These are phyloP conservation scores for Tephrocybe sp. DNA, from an alignment of 768 basidiomycete genomes.

Conservation along the genomic window DNA sequence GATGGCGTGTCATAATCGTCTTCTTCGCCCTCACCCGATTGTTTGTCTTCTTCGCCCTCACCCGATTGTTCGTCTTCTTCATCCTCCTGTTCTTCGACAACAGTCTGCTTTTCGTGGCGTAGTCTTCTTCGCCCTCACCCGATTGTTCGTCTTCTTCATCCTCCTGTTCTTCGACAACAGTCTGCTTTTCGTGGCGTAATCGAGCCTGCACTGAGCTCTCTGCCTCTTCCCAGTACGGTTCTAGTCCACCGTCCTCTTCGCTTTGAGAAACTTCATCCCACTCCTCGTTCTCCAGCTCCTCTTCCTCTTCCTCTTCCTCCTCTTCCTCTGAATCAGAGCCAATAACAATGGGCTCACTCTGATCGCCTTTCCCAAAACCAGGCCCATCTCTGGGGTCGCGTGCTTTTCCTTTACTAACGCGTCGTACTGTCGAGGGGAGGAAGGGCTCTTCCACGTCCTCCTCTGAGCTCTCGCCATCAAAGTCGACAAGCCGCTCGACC, in stretches of 20 bases:
- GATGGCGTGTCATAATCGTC: conserved; percentile 6
- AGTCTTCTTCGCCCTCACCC: conserved; percentile 1
- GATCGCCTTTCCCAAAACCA: conserved; percentile 40
- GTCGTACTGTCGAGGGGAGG: conserved; percentile 50
- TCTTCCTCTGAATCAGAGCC: conserved; percentile 33
- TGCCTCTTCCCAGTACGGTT: conserved; percentile 18
- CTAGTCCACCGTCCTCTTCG: conserved; percentile 22
- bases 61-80: conserved; percentile 20
- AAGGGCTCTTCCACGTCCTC: conserved; percentile 53
- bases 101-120: conserved; percentile 15
- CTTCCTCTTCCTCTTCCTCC: conserved; percentile 28
- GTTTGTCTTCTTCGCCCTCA: neutral
- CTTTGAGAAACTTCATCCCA: conserved; percentile 19
- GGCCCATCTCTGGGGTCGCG: conserved; percentile 64
- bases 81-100: conserved; percentile 19
- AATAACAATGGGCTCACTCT: conserved; percentile 49
- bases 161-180: conserved; percentile 17
- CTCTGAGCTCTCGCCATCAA: conserved; percentile 20
- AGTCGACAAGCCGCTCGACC: conserved; percentile 15
- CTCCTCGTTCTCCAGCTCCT: conserved; percentile 21
- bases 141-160: conserved; percentile 21
- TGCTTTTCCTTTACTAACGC: conserved; percentile 55
- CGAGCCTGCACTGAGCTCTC: conserved; percentile 28
- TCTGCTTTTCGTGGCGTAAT: conserved; percentile 16
- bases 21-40: conserved; percentile 12